phyloP scores from a whole-genome alignment of 1,139 yeast genomes.

The Diutina siamensis region DNA sequence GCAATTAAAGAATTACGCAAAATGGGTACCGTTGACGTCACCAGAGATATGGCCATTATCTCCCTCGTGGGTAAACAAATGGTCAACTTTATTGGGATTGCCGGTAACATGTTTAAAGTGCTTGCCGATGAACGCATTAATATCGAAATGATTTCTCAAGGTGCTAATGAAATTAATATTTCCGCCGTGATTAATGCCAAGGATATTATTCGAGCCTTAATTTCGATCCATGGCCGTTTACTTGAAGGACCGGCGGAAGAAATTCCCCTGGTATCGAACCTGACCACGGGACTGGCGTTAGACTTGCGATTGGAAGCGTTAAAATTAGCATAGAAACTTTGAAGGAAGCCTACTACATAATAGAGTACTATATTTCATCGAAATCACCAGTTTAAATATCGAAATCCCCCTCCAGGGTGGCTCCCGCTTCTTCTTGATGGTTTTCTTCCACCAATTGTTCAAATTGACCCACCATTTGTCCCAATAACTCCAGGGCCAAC shows the following conservation, averaged over 20 bases:
- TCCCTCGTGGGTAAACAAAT: slow-evolving; percentile 94
- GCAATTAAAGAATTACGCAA: slow-evolving; percentile 70
- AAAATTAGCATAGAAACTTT: slow-evolving; percentile 10
- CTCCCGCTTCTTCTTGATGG: slow-evolving; percentile 12
- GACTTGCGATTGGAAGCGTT: slow-evolving; percentile 28
- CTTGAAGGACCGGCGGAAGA: slow-evolving; percentile 33
- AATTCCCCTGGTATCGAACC: slow-evolving; percentile 17
- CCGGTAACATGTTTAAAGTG: slow-evolving; percentile 93
- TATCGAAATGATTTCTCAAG: slow-evolving; percentile 96
- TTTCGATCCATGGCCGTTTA: slow-evolving; percentile 71
- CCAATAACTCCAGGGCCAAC: slow-evolving; percentile 60
- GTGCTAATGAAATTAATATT: slow-evolving; percentile 94
- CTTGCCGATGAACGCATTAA: slow-evolving; percentile 86
- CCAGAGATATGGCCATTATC: slow-evolving; percentile 78
- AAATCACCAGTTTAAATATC: slow-evolving; percentile 20
- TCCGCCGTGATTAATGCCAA: slow-evolving; percentile 84
- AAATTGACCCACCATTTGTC: slow-evolving; percentile 52
- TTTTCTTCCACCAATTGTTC: slow-evolving; percentile 48
- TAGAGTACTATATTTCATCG: background rate
- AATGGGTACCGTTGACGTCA: slow-evolving; percentile 82
- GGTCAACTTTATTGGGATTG: slow-evolving; percentile 94
- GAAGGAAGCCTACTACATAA: background rate
- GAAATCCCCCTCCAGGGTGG: slow-evolving; percentile 29
- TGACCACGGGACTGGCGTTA: slow-evolving; percentile 19
- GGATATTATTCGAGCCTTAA: slow-evolving; percentile 77